Percentiles rank a stretch among this genome's conserved stretches.
Evolutionary conservation across 768 basidiomycete genomes (phyloP).

Genomic region (Collybiopsis luxurians): DNA sequence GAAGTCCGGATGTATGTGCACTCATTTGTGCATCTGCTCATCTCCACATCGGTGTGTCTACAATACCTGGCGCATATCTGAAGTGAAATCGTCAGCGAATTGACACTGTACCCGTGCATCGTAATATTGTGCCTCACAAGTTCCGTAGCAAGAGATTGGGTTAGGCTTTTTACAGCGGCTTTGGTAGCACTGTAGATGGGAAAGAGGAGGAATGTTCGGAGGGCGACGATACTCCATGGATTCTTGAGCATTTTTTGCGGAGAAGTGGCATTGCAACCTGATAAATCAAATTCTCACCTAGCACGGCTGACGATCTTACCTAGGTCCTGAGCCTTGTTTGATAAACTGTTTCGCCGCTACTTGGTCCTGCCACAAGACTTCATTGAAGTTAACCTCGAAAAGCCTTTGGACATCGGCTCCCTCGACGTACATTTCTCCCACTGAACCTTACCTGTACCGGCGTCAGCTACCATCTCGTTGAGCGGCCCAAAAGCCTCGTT

Average conservation of each 20-base stretch:
- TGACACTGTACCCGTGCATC: slow-evolving; percentile 5
- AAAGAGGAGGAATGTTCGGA: neutral
- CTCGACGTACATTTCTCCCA: slow-evolving; percentile 2
- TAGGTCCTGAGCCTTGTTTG: slow-evolving; percentile 29
- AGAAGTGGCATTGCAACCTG: neutral
- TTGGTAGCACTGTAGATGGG: slow-evolving; percentile 9
- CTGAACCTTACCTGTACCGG: slow-evolving; percentile 11
- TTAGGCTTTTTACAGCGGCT: slow-evolving; percentile 11
- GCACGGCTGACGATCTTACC: slow-evolving; percentile 30
- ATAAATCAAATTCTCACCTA: neutral
- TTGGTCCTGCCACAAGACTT: slow-evolving; percentile 30
- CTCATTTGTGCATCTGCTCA: neutral
- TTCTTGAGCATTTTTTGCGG: no score
- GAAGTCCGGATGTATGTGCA: slow-evolving; percentile 6
- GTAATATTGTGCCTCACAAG: slow-evolving; percentile 11
- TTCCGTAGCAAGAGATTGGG: slow-evolving; percentile 9
- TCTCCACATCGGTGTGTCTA: slow-evolving; percentile 8
- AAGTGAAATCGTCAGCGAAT: neutral
- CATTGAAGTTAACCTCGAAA: slow-evolving; percentile 27
- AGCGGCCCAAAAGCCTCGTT: slow-evolving; percentile 29
- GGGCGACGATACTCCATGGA: slow-evolving; percentile 1
- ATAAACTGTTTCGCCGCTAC: slow-evolving; percentile 32
- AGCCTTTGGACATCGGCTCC: slow-evolving; percentile 19
- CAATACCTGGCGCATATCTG: slow-evolving; percentile 9
- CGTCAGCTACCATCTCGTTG: slow-evolving; percentile 27